Percentiles rank a stretch among this genome's conserved stretches.
Conservation (phyloP, 768 basidiomycete species). For the Termitomyces sp. region DNA sequence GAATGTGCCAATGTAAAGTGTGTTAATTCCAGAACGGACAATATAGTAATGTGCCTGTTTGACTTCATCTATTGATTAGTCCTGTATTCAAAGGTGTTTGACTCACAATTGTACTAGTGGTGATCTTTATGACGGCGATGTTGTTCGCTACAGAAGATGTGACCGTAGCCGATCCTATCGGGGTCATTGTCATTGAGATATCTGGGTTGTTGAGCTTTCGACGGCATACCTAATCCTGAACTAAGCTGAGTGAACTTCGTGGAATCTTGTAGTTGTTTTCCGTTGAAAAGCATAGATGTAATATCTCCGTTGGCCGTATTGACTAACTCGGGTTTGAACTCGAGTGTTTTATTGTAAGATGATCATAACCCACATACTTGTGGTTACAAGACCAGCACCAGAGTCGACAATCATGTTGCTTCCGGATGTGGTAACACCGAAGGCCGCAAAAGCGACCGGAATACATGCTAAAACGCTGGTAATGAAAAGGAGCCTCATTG, state of each 20-base stretch:
- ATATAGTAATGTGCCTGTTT: conserved; percentile 41
- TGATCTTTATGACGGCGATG: conserved; percentile 36
- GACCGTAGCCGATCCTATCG: conserved; percentile 33
- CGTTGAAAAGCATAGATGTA: conserved; percentile 38
- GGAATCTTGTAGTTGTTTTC: conserved; percentile 39
- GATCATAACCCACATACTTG: conserved; percentile 21
- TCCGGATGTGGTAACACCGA: conserved; percentile 39
- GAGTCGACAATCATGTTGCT: conserved; percentile 35
- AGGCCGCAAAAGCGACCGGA: conserved; percentile 34
- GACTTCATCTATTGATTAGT: neutral
- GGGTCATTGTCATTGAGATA: neutral
- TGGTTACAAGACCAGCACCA: conserved; percentile 38
- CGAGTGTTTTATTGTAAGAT: neutral
- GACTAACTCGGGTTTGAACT: conserved; percentile 20
- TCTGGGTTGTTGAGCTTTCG: neutral
- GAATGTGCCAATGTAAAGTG: conserved; percentile 40
- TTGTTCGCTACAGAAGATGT: conserved; percentile 33
- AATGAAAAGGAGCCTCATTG: conserved; percentile 20
- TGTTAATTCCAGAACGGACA: conserved; percentile 35
- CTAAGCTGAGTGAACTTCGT: conserved; percentile 41
- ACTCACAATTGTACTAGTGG: conserved; percentile 36
- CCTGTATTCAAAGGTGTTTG: neutral
- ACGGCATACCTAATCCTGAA: conserved; percentile 33
- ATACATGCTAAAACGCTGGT: conserved; percentile 18
- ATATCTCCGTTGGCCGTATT: conserved; percentile 39